Evolutionary conservation across 495 filamentous ascomycete species (phyloP), one percentile per base, ranked within the genome.

Genomic region (Terfezia boudieri): DNA sequence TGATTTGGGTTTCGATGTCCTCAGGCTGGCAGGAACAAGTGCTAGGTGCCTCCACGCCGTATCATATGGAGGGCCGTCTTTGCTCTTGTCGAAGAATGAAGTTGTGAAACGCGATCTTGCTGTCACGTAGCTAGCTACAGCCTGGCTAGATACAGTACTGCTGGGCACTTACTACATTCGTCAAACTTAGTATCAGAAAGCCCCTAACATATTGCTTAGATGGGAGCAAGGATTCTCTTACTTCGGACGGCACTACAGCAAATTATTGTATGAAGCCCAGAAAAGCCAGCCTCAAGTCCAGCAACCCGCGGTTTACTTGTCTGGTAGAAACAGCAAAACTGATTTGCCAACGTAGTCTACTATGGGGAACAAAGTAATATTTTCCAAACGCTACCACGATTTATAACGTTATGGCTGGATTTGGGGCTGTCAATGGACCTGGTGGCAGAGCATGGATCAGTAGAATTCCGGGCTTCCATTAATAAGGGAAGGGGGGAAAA

Each of bases 201-300:
- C n/a, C n/a, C n/a, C n/a, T n/a, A n/a, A 26, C 26, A 71, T 73
- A 48, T 71, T 69, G 46, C 61, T 71, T 8, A 80, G 77, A 57
- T 99, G 88, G 87, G 92, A 99, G 61, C 94, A 94, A 68, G 88
- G 84, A 0, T 84, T 94, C 65, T 96, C 95, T 66, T 93, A 95
- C 67, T 74, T 99, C 16, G 90, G 90, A 11, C 89, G 88, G 55
- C 84, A 96, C 67, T 99, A 96, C 72, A 93, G 94, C 64, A 99
- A 95, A 64, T 75, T 96, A n/a, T n/a, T n/a, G n/a, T 72, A 94
- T 17, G 88, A 96, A 60, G 82, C 84, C 0, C 86, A 96, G 63
- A 89, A 83, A 64, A 71, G 73, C 8, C 76, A 94, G 48, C 78
- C 81, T 9, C 72, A 76, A 37, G 74, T 76, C 12, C 85, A 75